phyloP scores from a whole-genome alignment of 2,329 filamentous ascomycete genomes.

The Claviceps fusiformis region DNA sequence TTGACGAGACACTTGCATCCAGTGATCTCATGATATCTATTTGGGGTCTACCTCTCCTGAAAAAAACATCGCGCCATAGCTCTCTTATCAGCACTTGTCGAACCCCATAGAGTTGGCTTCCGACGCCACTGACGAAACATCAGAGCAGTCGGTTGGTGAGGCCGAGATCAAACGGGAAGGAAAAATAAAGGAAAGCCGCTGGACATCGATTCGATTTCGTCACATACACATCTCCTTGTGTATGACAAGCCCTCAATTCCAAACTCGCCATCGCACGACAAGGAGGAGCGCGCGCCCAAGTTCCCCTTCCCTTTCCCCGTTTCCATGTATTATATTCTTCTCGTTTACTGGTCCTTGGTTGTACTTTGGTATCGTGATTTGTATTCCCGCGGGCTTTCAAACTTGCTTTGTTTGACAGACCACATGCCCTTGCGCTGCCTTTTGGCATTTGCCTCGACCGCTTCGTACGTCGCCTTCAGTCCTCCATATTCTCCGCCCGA shows the following conservation, averaged over 20 bases:
- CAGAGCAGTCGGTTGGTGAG: neutral
- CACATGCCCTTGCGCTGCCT: slow-evolving; percentile 59
- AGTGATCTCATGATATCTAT: neutral
- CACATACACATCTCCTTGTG: neutral
- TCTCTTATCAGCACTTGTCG: neutral
- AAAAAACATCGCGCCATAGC: neutral
- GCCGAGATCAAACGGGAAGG: neutral
- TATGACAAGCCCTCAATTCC: neutral
- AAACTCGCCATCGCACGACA: neutral
- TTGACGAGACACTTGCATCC: too few species aligned
- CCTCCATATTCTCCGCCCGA: slow-evolving; percentile 78
- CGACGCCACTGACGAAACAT: neutral
- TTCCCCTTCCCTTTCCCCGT: neutral
- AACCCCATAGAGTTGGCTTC: neutral
- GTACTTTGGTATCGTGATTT: slow-evolving; percentile 41
- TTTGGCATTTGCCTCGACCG: slow-evolving; percentile 54
- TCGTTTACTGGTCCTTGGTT: slow-evolving; percentile 6
- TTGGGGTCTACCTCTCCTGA: neutral
- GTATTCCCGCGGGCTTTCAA: slow-evolving; percentile 79
- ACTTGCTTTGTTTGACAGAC: slow-evolving; percentile 46
- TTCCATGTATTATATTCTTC: neutral
- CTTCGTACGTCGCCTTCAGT: slow-evolving; percentile 48
- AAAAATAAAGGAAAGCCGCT: neutral
- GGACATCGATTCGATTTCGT: neutral
- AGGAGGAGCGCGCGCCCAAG: too few species aligned